Conservation (phyloP, 495 filamentous ascomycete genomes). For the Lasiosphaeria miniovina region DNA sequence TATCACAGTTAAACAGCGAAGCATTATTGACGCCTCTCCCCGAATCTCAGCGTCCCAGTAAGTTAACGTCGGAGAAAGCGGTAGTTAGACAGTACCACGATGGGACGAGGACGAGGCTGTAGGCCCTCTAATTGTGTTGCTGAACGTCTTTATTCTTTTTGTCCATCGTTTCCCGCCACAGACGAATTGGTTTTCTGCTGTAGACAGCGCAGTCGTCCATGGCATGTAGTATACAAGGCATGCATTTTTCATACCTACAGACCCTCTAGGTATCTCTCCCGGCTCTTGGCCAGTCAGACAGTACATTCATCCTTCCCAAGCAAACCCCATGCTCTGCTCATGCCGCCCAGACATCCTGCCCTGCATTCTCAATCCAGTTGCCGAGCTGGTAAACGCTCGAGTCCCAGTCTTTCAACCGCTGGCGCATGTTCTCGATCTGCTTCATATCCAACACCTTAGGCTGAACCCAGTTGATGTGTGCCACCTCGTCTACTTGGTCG, state of each 20-base stretch:
- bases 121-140: too few species aligned
- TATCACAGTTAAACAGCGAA: too few species aligned
- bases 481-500: slow-evolving; percentile 91
- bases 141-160: not conserved
- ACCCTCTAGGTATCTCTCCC: not conserved
- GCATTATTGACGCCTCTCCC: too few species aligned
- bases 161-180: slow-evolving; percentile 3
- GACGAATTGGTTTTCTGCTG: slow-evolving; percentile 8
- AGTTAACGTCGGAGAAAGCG: too few species aligned
- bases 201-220: slow-evolving; percentile 14
- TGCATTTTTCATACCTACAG: not conserved
- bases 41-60: too few species aligned
- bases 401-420: slow-evolving; percentile 88
- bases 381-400: slow-evolving; percentile 89
- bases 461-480: slow-evolving; percentile 97
- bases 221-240: slow-evolving; percentile 14
- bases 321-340: slow-evolving; percentile 26
- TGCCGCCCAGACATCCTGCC: slow-evolving; percentile 87
- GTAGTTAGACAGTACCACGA: too few species aligned
- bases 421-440: slow-evolving; percentile 93
- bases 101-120: too few species aligned
- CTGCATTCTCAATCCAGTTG: slow-evolving; percentile 88
- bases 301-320: too few species aligned
- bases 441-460: slow-evolving; percentile 94
- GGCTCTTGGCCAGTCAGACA: not conserved